Evolutionary conservation across 257 asterid species (phyloP).

Genomic region (Solanum appendiculatum): DNA sequence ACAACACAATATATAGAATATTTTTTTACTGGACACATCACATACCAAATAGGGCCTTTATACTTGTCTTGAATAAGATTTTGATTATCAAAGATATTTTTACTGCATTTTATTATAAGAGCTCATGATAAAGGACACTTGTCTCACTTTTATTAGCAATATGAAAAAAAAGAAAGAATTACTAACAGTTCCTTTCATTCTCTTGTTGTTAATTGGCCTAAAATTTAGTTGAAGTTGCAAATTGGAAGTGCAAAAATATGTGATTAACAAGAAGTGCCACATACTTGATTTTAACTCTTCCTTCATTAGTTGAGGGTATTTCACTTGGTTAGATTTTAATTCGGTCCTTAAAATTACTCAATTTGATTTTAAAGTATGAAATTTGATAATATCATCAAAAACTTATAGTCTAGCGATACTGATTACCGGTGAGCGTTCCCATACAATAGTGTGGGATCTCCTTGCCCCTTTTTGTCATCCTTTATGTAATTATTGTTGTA

Average conservation of each 20-base stretch:
- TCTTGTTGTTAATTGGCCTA: not conserved
- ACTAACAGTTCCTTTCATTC: not conserved
- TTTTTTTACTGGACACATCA: no score
- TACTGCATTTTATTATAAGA: not conserved
- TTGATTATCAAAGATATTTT: not conserved
- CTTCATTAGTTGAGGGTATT: not conserved
- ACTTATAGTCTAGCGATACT: not conserved
- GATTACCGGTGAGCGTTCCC: not conserved
- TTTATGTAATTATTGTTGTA: not conserved
- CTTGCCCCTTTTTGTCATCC: not conserved
- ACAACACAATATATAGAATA: not conserved
- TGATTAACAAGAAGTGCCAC: not conserved
- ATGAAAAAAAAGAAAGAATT: not conserved
- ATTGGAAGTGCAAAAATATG: not conserved
- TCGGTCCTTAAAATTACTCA: not conserved
- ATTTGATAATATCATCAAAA: no score
- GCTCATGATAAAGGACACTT: not conserved
- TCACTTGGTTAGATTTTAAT: not conserved
- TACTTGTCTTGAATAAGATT: not conserved
- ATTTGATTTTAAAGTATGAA: no score
- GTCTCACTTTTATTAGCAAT: not conserved
- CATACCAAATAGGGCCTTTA: not conserved
- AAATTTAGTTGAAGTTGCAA: not conserved
- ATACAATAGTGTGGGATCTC: not conserved
- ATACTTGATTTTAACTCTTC: not conserved